Conservation (phyloP, 768 basidiomycete species). For the Rhodotorula graminis region DNA sequence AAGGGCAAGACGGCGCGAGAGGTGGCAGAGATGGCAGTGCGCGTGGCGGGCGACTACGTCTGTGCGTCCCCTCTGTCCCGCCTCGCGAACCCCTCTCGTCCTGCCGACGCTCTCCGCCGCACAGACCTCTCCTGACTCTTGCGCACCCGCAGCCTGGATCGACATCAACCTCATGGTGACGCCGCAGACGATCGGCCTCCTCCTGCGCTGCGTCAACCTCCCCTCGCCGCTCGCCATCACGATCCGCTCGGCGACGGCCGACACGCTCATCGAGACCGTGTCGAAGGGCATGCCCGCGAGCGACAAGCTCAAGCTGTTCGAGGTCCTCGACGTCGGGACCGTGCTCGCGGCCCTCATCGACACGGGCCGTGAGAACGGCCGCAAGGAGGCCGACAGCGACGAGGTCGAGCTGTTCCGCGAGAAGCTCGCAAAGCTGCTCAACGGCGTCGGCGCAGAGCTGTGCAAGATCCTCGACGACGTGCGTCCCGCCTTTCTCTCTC, state of each 20-base stretch:
- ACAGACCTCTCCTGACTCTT: background rate
- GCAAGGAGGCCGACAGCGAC: slow-evolving; percentile 61
- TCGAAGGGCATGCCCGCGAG: slow-evolving; percentile 89
- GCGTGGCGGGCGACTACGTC: slow-evolving; percentile 87
- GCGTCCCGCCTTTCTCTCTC: slow-evolving; percentile 39
- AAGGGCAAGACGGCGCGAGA: slow-evolving; percentile 52
- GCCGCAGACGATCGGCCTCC: slow-evolving; percentile 73
- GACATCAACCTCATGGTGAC: slow-evolving; percentile 96
- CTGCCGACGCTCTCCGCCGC: background rate
- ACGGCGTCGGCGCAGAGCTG: slow-evolving; percentile 73
- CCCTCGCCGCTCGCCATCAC: slow-evolving; percentile 55
- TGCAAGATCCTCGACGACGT: slow-evolving; percentile 76
- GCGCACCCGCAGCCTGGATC: slow-evolving; percentile 70
- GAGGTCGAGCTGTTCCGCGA: slow-evolving; percentile 85
- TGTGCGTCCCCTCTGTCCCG: slow-evolving; percentile 62
- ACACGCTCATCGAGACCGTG: slow-evolving; percentile 75
- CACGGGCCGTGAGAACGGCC: slow-evolving; percentile 57
- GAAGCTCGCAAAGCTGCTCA: slow-evolving; percentile 75
- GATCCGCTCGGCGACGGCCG: slow-evolving; percentile 75
- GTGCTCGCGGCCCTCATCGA: slow-evolving; percentile 73
- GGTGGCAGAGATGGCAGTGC: slow-evolving; percentile 83
- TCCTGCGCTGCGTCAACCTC: slow-evolving; percentile 77
- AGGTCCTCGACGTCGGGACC: slow-evolving; percentile 77
- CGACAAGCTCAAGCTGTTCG: slow-evolving; percentile 76
- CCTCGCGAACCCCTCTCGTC: slow-evolving; percentile 43